Conservation (phyloP, 106 monocot genomes). For the Phalaenopsis aphrodite region DNA sequence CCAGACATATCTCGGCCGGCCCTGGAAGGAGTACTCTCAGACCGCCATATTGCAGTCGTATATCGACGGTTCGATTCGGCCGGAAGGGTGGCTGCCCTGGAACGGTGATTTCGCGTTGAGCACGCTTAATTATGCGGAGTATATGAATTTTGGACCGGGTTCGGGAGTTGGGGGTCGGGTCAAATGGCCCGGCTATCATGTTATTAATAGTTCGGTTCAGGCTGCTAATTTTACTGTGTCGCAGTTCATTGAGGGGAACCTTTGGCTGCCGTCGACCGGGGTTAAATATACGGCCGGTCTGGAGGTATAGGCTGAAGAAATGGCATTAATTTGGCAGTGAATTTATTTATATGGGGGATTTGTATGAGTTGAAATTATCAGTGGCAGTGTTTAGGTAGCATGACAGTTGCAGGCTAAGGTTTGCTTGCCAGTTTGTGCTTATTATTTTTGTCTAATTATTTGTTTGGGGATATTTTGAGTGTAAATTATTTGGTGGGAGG, state of each 20-base stretch:
- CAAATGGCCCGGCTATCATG: conserved; percentile 65
- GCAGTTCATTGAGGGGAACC: conserved; percentile 61
- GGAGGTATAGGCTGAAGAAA: neutral
- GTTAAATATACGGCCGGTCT: conserved; percentile 56
- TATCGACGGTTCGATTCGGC: conserved; percentile 24
- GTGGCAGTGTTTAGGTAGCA: no score
- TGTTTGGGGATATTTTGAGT: no score
- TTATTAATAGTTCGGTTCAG: conserved; percentile 8
- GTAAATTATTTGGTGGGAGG: no score
- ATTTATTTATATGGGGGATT: neutral
- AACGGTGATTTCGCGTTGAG: conserved; percentile 43
- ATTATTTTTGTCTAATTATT: no score
- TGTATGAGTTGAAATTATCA: neutral
- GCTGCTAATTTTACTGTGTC: conserved; percentile 49
- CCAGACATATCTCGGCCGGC: conserved; percentile 57
- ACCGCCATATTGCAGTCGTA: conserved; percentile 69
- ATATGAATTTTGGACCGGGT: conserved; percentile 61
- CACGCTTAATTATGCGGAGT: conserved; percentile 74
- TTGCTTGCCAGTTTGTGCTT: no score
- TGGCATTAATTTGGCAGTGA: neutral
- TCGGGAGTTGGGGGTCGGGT: conserved; percentile 31
- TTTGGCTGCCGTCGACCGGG: conserved; percentile 60
- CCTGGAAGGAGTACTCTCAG: conserved; percentile 74
- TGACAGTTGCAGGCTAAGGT: no score
- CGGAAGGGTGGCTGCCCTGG: conserved; percentile 68